A percentile compares a stretch with the other conserved stretches of the same genome.
phyloP scores from a whole-genome alignment of 1,139 yeast species.

The Zygotorulaspora mrakii region DNA sequence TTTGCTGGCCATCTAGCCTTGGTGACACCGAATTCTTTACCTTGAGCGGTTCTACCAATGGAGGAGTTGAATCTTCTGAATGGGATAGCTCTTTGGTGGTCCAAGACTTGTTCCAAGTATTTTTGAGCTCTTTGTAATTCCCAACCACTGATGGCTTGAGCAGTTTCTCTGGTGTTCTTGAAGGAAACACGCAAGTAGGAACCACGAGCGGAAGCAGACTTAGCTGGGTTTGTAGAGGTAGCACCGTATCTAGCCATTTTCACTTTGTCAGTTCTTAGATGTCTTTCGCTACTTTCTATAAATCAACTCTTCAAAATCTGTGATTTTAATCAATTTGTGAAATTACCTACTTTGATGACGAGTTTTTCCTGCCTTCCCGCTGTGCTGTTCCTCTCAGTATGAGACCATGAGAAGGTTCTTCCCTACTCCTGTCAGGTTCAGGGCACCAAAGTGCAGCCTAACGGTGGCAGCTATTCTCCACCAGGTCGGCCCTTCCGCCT shows the following conservation, averaged over 20 bases:
- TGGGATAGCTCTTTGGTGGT: constrained; percentile 99
- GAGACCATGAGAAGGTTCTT: too few species aligned
- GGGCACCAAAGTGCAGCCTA: too few species aligned
- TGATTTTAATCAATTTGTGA: constrained; percentile 3
- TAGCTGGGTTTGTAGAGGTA: constrained; percentile 98
- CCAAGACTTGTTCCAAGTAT: constrained; percentile 94
- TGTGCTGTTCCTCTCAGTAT: too few species aligned
- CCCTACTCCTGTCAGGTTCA: too few species aligned
- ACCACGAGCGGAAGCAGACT: constrained; percentile 99
- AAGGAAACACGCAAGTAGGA: constrained; percentile 98
- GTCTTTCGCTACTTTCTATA: constrained; percentile 3
- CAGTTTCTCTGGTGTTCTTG: constrained; percentile 99
- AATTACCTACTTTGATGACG: constrained; percentile 4
- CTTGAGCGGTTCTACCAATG: constrained; percentile 99
- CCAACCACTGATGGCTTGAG: constrained; percentile 98
- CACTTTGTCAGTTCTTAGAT: constrained; percentile 25
- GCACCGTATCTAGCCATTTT: constrained; percentile 95
- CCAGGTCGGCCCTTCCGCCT: background rate
- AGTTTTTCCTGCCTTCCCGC: background rate
- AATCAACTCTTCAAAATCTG: background rate
- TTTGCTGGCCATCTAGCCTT: constrained; percentile 99
- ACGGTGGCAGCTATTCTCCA: too few species aligned
- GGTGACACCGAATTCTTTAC: constrained; percentile 99
- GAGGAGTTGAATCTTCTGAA: constrained; percentile 97
- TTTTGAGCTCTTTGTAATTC: constrained; percentile 91